Percentiles rank a stretch among this genome's conserved stretches.
phyloP scores from a whole-genome alignment of 768 basidiomycete genomes.

The Phanerochaete carnosa region DNA sequence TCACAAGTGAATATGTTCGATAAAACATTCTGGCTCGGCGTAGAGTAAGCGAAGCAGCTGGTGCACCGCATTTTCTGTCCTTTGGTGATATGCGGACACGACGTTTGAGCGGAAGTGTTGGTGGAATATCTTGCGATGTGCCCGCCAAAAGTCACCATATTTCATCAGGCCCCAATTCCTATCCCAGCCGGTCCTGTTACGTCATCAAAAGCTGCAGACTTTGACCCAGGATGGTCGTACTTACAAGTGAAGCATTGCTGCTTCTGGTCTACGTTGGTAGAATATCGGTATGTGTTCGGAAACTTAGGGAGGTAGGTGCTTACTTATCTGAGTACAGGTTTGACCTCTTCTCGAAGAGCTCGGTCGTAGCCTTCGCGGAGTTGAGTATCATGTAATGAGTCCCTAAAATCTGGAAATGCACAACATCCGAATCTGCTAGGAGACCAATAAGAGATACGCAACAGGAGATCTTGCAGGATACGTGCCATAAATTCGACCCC shows the following conservation, averaged over 20 bases:
- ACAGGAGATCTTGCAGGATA: background rate
- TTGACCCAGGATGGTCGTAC: background rate
- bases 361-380: constrained; percentile 9
- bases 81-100: constrained; percentile 16
- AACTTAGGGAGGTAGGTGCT: background rate
- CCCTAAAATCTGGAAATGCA: constrained; percentile 12
- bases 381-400: constrained; percentile 11
- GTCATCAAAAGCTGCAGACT: background rate
- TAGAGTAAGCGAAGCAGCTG: constrained; percentile 22
- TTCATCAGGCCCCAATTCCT: constrained; percentile 4
- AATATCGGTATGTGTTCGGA: background rate
- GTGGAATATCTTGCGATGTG: constrained; percentile 6
- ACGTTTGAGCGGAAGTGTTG: constrained; percentile 3
- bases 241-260: background rate
- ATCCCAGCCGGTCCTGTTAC: constrained; percentile 5
- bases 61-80: constrained; percentile 22
- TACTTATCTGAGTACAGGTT: constrained; percentile 16
- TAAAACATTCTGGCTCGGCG: constrained; percentile 24
- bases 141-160: constrained; percentile 11
- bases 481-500: background rate
- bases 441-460: background rate
- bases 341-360: constrained; percentile 20
- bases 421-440: constrained; percentile 14
- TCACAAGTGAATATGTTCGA: background rate
- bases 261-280: background rate